Conservation (phyloP, 2,329 filamentous ascomycete species). For the Phaeoacremonium minimum region DNA sequence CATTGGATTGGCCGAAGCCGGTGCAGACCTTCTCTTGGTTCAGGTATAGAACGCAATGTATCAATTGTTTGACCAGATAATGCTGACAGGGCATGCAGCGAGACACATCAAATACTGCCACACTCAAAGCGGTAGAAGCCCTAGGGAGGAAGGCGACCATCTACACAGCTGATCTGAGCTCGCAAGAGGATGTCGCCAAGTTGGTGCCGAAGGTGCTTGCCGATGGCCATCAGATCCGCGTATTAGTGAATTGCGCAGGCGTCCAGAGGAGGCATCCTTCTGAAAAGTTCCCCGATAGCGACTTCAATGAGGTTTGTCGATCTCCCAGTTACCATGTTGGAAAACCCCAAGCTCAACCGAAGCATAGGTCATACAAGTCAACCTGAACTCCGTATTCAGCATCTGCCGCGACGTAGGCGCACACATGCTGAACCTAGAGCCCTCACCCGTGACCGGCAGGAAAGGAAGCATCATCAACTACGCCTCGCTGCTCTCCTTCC, state of each 20-base stretch:
- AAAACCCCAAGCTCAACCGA: not conserved
- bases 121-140: conserved; percentile 57
- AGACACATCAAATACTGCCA: conserved; percentile 34
- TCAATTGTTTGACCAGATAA: not conserved
- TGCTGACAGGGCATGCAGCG: conserved; percentile 17
- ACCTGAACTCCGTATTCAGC: conserved; percentile 77
- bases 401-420: conserved; percentile 73
- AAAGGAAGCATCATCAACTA: conserved; percentile 79
- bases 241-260: conserved; percentile 82
- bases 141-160: conserved; percentile 64
- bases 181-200: conserved; percentile 51
- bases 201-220: conserved; percentile 58
- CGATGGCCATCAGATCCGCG: conserved; percentile 63
- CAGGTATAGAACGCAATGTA: conserved; percentile 33
- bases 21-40: conserved; percentile 51
- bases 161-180: conserved; percentile 67
- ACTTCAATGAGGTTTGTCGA: conserved; percentile 62
- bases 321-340: not conserved
- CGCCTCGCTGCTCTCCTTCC: conserved; percentile 74
- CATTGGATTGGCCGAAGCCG: conserved; percentile 53
- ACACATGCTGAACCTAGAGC: conserved; percentile 64
- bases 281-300: conserved; percentile 68
- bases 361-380: conserved; percentile 71
- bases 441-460: conserved; percentile 43
- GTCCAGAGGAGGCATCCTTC: conserved; percentile 78